phyloP scores from a whole-genome alignment of 345 rosid species.

The Raphanus sativus region DNA sequence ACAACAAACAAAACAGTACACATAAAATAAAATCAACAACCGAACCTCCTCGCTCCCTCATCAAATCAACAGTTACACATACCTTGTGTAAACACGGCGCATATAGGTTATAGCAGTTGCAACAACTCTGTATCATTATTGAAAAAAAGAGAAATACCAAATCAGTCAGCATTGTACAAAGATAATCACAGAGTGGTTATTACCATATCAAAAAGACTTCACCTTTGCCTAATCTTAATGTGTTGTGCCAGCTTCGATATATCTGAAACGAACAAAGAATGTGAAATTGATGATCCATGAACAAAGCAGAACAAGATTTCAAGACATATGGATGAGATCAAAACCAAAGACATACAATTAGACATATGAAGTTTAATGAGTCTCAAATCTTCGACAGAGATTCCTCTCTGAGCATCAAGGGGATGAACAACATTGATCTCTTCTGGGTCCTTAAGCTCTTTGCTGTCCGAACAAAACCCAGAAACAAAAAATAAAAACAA shows the following conservation, averaged over 20 bases:
- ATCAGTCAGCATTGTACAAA: conserved; percentile 23
- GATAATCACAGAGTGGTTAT: neutral
- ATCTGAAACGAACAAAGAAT: conserved; percentile 48
- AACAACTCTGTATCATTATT: conserved; percentile 67
- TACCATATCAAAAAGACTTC: conserved; percentile 29
- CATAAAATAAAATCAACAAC: neutral
- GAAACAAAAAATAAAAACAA: neutral
- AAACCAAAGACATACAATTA: conserved; percentile 48
- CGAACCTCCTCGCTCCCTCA: neutral
- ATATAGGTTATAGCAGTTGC: conserved; percentile 91
- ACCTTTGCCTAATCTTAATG: conserved; percentile 97
- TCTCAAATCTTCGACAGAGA: conserved; percentile 84
- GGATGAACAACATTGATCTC: conserved; percentile 71
- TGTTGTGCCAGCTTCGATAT: conserved; percentile 73
- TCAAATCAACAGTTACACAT: neutral
- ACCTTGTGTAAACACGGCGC: conserved; percentile 97
- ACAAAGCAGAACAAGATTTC: neutral
- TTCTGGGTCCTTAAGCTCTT: conserved; percentile 86
- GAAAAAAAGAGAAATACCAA: neutral
- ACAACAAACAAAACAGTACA: neutral
- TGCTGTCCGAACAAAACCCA: conserved; percentile 46
- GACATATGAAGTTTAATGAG: conserved; percentile 86
- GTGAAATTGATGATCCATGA: conserved; percentile 13
- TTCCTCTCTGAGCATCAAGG: conserved; percentile 74
- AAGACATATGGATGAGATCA: neutral